Evolutionary conservation across 192 early-diverging fungal genomes (phyloP).

Genomic region (Linnemannia elongata): DNA sequence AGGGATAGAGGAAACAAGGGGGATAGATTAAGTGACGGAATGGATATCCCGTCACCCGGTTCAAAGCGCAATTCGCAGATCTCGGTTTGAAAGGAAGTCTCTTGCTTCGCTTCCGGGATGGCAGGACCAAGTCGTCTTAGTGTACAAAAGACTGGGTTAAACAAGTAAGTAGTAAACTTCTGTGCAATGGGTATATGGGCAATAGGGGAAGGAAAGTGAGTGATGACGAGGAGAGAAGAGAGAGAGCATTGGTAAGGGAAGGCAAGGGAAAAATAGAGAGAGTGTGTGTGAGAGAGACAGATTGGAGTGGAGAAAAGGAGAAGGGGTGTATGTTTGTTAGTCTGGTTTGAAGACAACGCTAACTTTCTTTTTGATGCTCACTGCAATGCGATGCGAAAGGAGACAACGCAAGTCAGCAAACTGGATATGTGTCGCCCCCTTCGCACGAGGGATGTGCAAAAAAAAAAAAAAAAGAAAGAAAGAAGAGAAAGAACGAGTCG

Average conservation of each 20-base stretch:
- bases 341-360: background rate
- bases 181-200: background rate
- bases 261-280: background rate
- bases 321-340: background rate
- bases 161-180: background rate
- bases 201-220: background rate
- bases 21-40: too few relatives aligned
- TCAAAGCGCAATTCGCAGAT: too few relatives aligned
- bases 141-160: background rate
- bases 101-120: background rate
- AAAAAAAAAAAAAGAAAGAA: background rate
- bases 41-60: too few relatives aligned
- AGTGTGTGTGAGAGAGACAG: background rate
- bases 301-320: too few relatives aligned
- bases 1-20: too few relatives aligned
- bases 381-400: background rate
- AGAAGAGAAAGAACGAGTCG: background rate
- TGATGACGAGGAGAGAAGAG: background rate
- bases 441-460: background rate
- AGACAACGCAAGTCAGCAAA: too few relatives aligned
- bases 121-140: too few relatives aligned
- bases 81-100: too few relatives aligned
- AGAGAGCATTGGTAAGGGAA: background rate
- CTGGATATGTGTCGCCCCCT: background rate
- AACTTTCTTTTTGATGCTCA: background rate